Evolutionary conservation across 2,329 filamentous ascomycete genomes (phyloP).

Genomic region (Penicillium palitans): DNA sequence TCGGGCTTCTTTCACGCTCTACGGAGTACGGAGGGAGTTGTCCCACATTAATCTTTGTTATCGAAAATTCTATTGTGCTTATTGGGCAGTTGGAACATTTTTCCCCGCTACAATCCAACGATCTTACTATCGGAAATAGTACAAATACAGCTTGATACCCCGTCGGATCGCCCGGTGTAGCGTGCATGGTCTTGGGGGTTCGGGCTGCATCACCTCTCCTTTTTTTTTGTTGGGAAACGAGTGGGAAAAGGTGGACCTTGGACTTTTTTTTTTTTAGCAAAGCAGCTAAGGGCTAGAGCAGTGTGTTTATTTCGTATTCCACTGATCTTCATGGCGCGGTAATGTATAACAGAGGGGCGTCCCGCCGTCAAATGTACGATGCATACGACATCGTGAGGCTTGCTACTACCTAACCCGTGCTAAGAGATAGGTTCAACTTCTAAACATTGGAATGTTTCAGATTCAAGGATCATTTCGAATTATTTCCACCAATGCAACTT

Average conservation of each 20-base stretch:
- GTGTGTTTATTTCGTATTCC: not conserved
- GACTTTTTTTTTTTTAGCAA: not conserved
- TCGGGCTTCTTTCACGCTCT: not conserved
- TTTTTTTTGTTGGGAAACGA: constrained; percentile 9
- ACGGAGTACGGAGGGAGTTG: not conserved
- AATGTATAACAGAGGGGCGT: not conserved
- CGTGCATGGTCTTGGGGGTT: not conserved
- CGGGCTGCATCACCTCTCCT: not conserved
- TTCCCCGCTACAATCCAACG: not conserved
- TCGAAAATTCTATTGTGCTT: not conserved
- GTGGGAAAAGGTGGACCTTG: constrained; percentile 21
- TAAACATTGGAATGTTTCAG: not conserved
- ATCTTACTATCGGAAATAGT: not conserved
- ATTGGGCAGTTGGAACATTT: not conserved
- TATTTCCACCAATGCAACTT: not conserved
- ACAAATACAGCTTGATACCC: not conserved
- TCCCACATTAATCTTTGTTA: constrained; percentile 1
- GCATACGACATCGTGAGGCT: not conserved
- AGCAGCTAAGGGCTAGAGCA: not conserved
- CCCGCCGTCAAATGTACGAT: not conserved
- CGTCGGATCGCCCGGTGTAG: constrained; percentile 6
- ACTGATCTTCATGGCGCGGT: constrained; percentile 16
- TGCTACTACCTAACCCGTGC: not conserved
- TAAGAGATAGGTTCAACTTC: not conserved
- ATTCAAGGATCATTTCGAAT: not conserved